Percentiles rank a stretch among this genome's conserved stretches.
These are phyloP conservation scores for Pseudoturritis turrita DNA, from an alignment of 345 rosid genomes.

Conservation along the genomic window DNA sequence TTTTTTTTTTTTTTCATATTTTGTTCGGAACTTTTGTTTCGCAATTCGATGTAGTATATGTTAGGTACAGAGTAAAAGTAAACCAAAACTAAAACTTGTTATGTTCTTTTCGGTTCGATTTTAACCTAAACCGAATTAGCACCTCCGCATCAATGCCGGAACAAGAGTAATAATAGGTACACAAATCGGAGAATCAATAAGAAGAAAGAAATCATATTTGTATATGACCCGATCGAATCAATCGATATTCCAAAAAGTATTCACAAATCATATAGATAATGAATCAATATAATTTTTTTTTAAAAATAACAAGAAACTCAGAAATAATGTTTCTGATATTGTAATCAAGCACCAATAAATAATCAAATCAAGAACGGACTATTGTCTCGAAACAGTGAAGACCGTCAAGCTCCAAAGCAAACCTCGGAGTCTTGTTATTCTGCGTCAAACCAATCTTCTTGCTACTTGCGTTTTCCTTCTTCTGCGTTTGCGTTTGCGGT, in stretches of 20 bases:
- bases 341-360: not conserved
- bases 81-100: too few species aligned
- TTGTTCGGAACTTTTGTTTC: too few species aligned
- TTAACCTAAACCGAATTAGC: not conserved
- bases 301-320: not conserved
- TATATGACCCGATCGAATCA: not conserved
- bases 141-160: not conserved
- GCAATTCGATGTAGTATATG: too few species aligned
- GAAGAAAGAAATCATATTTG: too few species aligned
- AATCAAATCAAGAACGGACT: conserved; percentile 31
- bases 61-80: too few species aligned
- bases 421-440: conserved; percentile 33
- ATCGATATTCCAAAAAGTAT: conserved; percentile 3
- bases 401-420: conserved; percentile 62
- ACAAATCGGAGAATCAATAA: not conserved
- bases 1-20: too few species aligned
- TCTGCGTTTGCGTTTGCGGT: conserved; percentile 21
- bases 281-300: conserved; percentile 21
- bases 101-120: too few species aligned
- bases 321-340: conserved; percentile 3
- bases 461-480: conserved; percentile 21
- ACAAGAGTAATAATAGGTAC: not conserved
- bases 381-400: conserved; percentile 69
- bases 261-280: conserved; percentile 14
- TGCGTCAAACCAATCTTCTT: conserved; percentile 11